A percentile compares a stretch with the other conserved stretches of the same genome.
Conservation (phyloP, 306 rosid genomes). For the Heteromeles arbutifolia region DNA sequence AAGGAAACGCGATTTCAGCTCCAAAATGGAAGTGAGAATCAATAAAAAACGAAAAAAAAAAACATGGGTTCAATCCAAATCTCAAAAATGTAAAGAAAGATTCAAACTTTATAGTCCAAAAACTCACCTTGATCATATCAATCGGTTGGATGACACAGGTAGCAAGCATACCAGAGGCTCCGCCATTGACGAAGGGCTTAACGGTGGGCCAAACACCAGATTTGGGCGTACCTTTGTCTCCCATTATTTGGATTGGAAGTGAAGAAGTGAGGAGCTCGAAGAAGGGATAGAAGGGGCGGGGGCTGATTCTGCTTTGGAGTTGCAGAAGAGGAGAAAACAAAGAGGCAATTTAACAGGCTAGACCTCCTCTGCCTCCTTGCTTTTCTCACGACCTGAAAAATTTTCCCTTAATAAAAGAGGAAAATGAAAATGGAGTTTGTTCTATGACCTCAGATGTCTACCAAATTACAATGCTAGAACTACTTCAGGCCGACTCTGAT, state of each 20-base stretch:
- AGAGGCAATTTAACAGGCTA: background rate
- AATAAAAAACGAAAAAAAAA: background rate
- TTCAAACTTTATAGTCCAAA: background rate
- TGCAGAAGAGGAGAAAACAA: background rate
- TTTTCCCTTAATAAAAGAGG: background rate
- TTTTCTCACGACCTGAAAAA: background rate
- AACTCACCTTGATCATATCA: constrained; percentile 90
- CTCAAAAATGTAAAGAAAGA: background rate
- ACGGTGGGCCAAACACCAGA: constrained; percentile 66
- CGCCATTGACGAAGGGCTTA: constrained; percentile 95
- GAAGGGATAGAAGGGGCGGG: constrained; percentile 22
- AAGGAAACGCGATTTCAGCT: background rate
- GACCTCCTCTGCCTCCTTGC: background rate
- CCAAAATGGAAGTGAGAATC: background rate
- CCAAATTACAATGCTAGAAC: background rate
- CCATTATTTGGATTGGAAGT: constrained; percentile 40
- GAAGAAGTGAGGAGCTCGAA: constrained; percentile 11
- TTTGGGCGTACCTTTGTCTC: constrained; percentile 75
- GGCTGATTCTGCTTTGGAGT: constrained; percentile 10
- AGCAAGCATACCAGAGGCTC: constrained; percentile 95
- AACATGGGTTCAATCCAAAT: background rate
- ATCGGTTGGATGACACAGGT: constrained; percentile 95
- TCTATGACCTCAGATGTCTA: constrained; percentile 7
- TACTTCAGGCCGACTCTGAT: background rate
- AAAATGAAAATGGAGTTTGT: background rate